Evolutionary conservation across 768 basidiomycete genomes (phyloP), one percentile per base, ranked within the genome.

Genomic region (Phanerodontia chrysosporium): DNA sequence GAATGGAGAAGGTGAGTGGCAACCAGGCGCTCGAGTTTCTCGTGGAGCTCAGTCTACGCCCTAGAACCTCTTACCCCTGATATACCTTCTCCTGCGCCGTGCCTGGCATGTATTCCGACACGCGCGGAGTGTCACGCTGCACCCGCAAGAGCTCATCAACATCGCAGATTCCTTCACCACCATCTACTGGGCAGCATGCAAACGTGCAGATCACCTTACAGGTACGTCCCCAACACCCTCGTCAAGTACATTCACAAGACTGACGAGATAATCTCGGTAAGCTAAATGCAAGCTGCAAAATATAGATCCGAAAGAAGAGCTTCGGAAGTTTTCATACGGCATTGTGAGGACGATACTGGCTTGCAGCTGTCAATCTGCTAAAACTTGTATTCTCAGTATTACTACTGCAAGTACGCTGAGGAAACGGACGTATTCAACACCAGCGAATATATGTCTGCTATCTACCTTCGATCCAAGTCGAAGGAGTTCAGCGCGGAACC

Each of bases 1-100:
- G 59, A 10, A 21, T 51, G 4, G 60, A 64, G 39, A 58, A 58
- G 56, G 63, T 61, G 30, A 25, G 55, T n/a, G n/a, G n/a, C n/a
- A n/a, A n/a, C n/a, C n/a, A n/a, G n/a, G n/a, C n/a, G n/a, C n/a
- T n/a, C n/a, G n/a, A n/a, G n/a, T n/a, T n/a, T n/a, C n/a, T n/a
- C 39, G 18, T 4, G 39, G 4, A 7, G 39, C 39, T 42, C 39
- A 42, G 8, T 18, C 39, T 42, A 18, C 18, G 39, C 39, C 14
- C 10, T 48, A 59, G 58, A 39, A 49, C 36, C 16, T 49, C 16
- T 22, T 58, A 7, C 58, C 55, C 7, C 18, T 62, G 16, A 51
- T 62, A 1, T 59, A 35, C 32, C 25, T 62, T 8, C 58, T 62
- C 1, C 51, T 59, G 2, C 53, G n/a, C 10, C 53, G 61, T 24